Base-by-base conservation (phyloP, 176 grass and related monocot genomes). In the Rhynchospora pubera region DNA sequence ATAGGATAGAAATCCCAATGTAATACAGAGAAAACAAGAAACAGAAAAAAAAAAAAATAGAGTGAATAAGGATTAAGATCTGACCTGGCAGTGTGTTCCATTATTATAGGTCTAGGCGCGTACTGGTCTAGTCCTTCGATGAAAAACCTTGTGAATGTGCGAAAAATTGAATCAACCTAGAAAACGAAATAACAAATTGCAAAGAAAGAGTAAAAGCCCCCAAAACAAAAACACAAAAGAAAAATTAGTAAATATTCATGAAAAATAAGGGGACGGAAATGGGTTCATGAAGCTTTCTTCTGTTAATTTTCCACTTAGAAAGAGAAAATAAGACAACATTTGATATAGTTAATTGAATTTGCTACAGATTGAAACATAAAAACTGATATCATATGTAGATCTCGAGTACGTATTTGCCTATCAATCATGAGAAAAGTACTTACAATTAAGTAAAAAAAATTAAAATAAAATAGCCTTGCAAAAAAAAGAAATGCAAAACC, bases 371-470 rank as follows among this genome's bases (percentile, higher is more conserved):
- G 62, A 56, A 74, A 65, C 62, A 57, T 89, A 5, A 80, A 14
- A 60, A 56, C 85, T 91, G 85, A 91, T 87, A 97, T 97, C 91
- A 89, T 87, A 97, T 97, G 93, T 97, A 88, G 76, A 34, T 67
- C 42, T 50, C 32, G 26, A 13, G 51, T 26, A 50, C 69, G 3
- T 53, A 78, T 85, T 22, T 82, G 55, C 39, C 24, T 46, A 82
- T 85, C 32, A 78, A 80, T 85, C 79, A 43, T 43, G 24, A 52
- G 68, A 30, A 44, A 82, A 83, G 67, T 56, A 78, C 64, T 67
- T 24, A 67, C 65, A 85, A 73, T 83, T 74, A 12, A 39, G 87
- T 13, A n/a, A 69, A 85, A 76, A 76, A 52, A 84, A 78, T 72
- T 11, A 66, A 78, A 24, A 12, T 71, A 66, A 72, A 56, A 75